Evolutionary conservation across 345 rosid species (phyloP).

Genomic region (Rhodomyrtus tomentosa): DNA sequence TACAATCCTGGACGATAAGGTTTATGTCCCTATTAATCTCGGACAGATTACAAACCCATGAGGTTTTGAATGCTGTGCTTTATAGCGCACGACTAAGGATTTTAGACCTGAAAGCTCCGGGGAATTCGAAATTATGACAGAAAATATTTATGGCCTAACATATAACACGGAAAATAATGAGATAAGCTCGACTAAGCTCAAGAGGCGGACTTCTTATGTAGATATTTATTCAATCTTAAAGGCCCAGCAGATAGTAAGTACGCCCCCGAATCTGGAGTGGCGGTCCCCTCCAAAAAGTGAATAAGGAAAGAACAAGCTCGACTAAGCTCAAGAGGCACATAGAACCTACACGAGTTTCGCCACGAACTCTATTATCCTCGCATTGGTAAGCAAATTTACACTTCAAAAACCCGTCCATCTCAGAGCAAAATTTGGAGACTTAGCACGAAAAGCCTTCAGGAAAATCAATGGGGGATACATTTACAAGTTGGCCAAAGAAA

Average conservation of each 20-base stretch:
- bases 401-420: not conserved
- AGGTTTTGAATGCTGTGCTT: not conserved
- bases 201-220: not conserved
- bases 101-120: not conserved
- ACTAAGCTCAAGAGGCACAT: not conserved
- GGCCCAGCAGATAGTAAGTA: not conserved
- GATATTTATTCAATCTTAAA: not conserved
- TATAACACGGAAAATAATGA: not conserved
- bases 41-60: not conserved
- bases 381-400: not conserved
- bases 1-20: not conserved
- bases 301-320: not conserved
- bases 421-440: not conserved
- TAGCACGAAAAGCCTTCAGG: not conserved
- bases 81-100: not conserved
- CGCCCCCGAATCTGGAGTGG: not conserved
- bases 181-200: no score
- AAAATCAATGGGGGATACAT: not conserved
- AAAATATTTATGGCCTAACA: not conserved
- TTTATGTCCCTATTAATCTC: not conserved
- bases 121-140: not conserved
- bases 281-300: not conserved
- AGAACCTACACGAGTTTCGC: not conserved
- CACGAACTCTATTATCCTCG: not conserved
- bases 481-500: not conserved